These are phyloP conservation scores for Taphrina sp. DNA, from an alignment of 1,139 yeast species.

Conservation along the genomic window DNA sequence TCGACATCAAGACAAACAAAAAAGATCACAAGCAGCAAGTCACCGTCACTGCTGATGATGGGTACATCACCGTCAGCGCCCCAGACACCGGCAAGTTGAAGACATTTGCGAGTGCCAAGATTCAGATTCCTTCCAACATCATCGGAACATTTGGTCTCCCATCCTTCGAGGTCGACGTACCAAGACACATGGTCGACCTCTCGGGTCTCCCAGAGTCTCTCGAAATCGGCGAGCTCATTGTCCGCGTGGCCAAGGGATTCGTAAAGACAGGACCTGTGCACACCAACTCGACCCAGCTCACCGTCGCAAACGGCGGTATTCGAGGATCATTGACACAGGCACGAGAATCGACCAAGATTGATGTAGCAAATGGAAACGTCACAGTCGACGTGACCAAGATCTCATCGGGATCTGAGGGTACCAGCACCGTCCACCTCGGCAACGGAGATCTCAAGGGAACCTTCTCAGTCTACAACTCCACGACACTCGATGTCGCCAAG, in stretches of 20 bases:
- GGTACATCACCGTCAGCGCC: constrained; percentile 16
- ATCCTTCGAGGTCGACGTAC: constrained; percentile 24
- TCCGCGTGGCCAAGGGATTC: constrained; percentile 25
- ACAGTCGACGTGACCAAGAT: constrained; percentile 18
- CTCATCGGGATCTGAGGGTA: constrained; percentile 23
- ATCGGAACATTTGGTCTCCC: constrained; percentile 27
- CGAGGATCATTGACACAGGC: constrained; percentile 20
- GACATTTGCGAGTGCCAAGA: constrained; percentile 24
- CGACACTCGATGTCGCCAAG: constrained; percentile 29
- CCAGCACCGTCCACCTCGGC: constrained; percentile 17
- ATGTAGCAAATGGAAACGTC: constrained; percentile 21
- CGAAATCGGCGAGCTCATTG: constrained; percentile 22
- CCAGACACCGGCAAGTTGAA: constrained; percentile 25
- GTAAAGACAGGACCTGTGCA: constrained; percentile 29
- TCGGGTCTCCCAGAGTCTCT: constrained; percentile 29
- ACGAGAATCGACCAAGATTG: constrained; percentile 19
- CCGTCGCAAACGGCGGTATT: constrained; percentile 23
- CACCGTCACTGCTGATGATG: constrained; percentile 16
- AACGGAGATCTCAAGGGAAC: constrained; percentile 26
- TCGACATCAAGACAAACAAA: constrained; percentile 25
- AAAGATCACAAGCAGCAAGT: constrained; percentile 13
- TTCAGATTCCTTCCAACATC: constrained; percentile 29
- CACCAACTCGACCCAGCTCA: constrained; percentile 29
- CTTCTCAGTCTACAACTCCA: constrained; percentile 25
- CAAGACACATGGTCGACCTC: constrained; percentile 27